phyloP scores from a whole-genome alignment of 331 rosid species.

The Malus hybrid region DNA sequence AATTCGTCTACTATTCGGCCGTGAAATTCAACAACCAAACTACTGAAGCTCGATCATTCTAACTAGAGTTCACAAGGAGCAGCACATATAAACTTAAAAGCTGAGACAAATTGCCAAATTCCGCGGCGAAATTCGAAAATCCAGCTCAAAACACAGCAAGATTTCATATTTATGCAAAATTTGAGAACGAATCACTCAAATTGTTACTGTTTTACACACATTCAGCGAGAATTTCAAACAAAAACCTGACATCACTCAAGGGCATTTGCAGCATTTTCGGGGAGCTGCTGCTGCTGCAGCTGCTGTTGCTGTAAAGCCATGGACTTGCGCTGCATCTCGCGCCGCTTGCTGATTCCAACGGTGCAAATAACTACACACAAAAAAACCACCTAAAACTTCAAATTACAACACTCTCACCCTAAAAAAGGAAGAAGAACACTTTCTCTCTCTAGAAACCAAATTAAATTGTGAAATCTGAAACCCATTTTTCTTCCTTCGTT shows the following conservation, averaged over 20 bases:
- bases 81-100: not conserved
- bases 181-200: not conserved
- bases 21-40: not conserved
- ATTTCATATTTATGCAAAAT: not conserved
- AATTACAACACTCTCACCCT: not conserved
- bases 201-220: not conserved
- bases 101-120: too few species aligned
- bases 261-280: slow-evolving; percentile 29
- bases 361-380: slow-evolving; percentile 48
- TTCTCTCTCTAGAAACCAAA: not conserved
- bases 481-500: slow-evolving; percentile 25
- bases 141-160: too few species aligned
- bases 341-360: slow-evolving; percentile 56
- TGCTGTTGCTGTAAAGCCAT: slow-evolving; percentile 14
- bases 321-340: slow-evolving; percentile 51
- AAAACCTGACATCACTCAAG: slow-evolving; percentile 38
- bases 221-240: not conserved
- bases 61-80: not conserved
- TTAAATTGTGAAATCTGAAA: not conserved
- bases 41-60: not conserved
- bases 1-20: too few species aligned
- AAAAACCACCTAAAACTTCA: not conserved
- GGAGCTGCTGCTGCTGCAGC: not conserved
- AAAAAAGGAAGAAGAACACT: not conserved
- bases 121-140: too few species aligned